Evolutionary conservation across 208 protist genomes (phyloP), one percentile per base, ranked within the genome.

Genomic region (Zelonia costaricensis): DNA sequence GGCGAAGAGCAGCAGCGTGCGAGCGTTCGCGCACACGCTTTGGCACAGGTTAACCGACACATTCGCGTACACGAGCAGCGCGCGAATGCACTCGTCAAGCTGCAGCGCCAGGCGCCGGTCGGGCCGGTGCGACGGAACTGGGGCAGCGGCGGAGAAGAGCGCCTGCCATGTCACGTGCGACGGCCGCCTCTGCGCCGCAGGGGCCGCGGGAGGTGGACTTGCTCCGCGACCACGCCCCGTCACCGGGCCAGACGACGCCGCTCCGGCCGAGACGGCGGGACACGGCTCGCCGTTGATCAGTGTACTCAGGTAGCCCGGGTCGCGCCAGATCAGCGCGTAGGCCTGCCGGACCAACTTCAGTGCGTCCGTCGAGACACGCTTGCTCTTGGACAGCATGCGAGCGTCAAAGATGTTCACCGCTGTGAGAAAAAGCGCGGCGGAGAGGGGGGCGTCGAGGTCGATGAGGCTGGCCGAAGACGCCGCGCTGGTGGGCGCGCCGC

Each of bases 11-110:
- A 69, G 52, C 39, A 96, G 73, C 20, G 79, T 67, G 2, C 62
- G 58, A 38, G 58, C 42, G 48, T 92, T 74, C 16, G 72, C 72
- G 0, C 77, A 71, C 20, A 93, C 64, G 48, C 78, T 66, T 27
- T 69, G 82, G 27, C 83, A 73, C 18, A 96, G 70, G 15, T 74
- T 64, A 4, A 63, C 44, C 8, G 87, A 93, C 25, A 82, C 74
- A 60, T 94, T 96, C 20, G 78, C 80, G 63, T 94, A 93, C 27
- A 96, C 84, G 13, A 96, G 80, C 47, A 96, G 62, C 10, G 68
- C 57, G 46, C 89, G 81, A 42, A 92, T 62, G 53, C 76, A 88
- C 38, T 82, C 76, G 52, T 92, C 81, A 27, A 96, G 71, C 58
- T 78, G 67, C 25, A 47, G 36, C 18, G 86, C 62, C 4, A 85